Conservation (phyloP, 1,284 basidiomycete genomes). For the Heimioporus punctisporus region DNA sequence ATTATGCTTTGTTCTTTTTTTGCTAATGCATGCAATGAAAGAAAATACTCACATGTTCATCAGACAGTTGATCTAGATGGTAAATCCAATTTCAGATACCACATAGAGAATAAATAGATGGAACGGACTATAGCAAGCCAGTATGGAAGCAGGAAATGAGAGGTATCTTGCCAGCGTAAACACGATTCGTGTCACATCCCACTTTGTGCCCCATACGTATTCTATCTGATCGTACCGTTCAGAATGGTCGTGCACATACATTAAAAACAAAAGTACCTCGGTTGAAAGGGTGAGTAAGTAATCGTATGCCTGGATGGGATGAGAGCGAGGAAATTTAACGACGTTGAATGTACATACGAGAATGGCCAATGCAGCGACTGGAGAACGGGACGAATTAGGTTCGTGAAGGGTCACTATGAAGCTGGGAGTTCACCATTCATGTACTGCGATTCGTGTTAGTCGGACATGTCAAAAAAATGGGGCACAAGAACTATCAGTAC, state of each 20-base stretch:
- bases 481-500: no score
- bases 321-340: not conserved
- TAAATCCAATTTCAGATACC: not conserved
- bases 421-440: no score
- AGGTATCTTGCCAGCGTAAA: no score
- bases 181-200: no score
- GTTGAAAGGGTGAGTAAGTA: constrained; percentile 22
- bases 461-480: no score
- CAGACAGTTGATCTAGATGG: constrained; percentile 9
- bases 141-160: not conserved
- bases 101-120: not conserved
- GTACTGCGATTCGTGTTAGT: no score
- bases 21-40: not conserved
- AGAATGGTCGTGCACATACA: no score
- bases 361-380: constrained; percentile 22
- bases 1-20: not conserved
- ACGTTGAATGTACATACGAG: constrained; percentile 19
- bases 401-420: no score
- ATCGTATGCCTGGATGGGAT: constrained; percentile 21
- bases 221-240: constrained; percentile 13
- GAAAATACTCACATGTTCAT: constrained; percentile 4
- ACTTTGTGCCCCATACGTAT: constrained; percentile 25
- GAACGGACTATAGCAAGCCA: constrained; percentile 21
- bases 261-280: constrained; percentile 13
- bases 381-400: not conserved